Percentiles rank a stretch among this genome's conserved stretches.
These are phyloP conservation scores for Aspergillus sp. DNA, from an alignment of 2,329 filamentous ascomycete species.

Conservation along the genomic window DNA sequence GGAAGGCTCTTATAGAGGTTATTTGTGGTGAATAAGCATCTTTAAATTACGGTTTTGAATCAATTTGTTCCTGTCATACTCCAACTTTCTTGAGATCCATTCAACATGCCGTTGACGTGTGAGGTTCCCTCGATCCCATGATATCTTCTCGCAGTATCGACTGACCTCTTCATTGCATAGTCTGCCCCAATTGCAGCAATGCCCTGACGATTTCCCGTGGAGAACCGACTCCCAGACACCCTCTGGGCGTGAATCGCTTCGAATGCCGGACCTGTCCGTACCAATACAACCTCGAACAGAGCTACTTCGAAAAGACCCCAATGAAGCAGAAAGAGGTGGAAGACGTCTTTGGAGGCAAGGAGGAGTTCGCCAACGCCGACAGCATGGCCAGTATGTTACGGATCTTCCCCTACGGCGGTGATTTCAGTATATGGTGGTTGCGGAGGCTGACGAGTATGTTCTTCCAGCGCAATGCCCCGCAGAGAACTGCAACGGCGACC, in stretches of 20 bases:
- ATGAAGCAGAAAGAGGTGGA: conserved; percentile 86
- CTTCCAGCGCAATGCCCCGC: conserved; percentile 72
- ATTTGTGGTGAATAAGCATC: no score
- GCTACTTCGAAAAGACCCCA: conserved; percentile 74
- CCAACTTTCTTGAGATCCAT: neutral
- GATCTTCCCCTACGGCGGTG: neutral
- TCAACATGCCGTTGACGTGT: conserved; percentile 40
- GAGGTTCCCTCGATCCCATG: conserved; percentile 11
- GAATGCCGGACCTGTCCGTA: conserved; percentile 96
- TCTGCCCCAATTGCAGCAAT: conserved; percentile 51
- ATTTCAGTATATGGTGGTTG: neutral
- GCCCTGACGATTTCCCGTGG: conserved; percentile 45
- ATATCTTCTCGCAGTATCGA: neutral
- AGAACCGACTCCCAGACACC: conserved; percentile 35
- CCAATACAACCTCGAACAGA: conserved; percentile 75
- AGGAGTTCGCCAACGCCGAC: conserved; percentile 87
- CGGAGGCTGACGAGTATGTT: conserved; percentile 12
- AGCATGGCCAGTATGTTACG: conserved; percentile 60
- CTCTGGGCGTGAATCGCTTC: conserved; percentile 67
- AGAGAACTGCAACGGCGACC: conserved; percentile 73
- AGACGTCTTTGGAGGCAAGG: conserved; percentile 83
- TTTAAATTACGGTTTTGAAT: neutral
- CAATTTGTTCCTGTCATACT: neutral
- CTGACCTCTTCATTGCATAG: conserved; percentile 22
- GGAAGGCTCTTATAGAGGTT: no score